phyloP scores from a whole-genome alignment of 495 filamentous ascomycete species.

The Mycothermus thermophilus region DNA sequence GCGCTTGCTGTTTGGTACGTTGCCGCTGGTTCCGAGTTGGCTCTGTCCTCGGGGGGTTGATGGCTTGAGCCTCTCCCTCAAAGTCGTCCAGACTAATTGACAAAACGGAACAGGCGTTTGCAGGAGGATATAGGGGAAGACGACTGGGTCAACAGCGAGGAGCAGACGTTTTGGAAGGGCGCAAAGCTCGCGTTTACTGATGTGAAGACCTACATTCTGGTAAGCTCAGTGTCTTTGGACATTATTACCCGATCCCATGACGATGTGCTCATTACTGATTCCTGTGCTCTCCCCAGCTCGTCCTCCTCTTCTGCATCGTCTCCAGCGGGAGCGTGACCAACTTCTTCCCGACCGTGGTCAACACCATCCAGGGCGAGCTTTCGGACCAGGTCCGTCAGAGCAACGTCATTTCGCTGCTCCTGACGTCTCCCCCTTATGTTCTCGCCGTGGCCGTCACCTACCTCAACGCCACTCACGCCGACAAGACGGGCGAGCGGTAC shows the following conservation, averaged over 20 bases:
- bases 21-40: slow-evolving; percentile 45
- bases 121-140: slow-evolving; percentile 70
- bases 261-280: no score
- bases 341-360: slow-evolving; percentile 78
- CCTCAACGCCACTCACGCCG: slow-evolving; percentile 64
- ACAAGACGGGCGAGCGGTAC: slow-evolving; percentile 65
- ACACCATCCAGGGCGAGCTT: slow-evolving; percentile 36
- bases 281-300: slow-evolving; percentile 32
- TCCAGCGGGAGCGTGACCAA: slow-evolving; percentile 65
- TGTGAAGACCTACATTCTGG: slow-evolving; percentile 57
- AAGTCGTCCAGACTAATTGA: no score
- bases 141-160: slow-evolving; percentile 50
- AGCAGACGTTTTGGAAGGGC: slow-evolving; percentile 53
- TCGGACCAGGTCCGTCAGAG: slow-evolving; percentile 27
- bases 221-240: slow-evolving; percentile 22
- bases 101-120: no score
- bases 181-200: slow-evolving; percentile 58
- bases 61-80: no score
- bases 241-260: no score
- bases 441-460: slow-evolving; percentile 58
- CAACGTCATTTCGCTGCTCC: slow-evolving; percentile 51
- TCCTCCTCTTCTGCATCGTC: slow-evolving; percentile 59
- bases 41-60: neutral
- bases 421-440: slow-evolving; percentile 65
- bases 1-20: slow-evolving; percentile 8